These are phyloP conservation scores for Nematocida ausubeli DNA, from an alignment of 371 early-diverging fungal genomes.

Conservation along the genomic window DNA sequence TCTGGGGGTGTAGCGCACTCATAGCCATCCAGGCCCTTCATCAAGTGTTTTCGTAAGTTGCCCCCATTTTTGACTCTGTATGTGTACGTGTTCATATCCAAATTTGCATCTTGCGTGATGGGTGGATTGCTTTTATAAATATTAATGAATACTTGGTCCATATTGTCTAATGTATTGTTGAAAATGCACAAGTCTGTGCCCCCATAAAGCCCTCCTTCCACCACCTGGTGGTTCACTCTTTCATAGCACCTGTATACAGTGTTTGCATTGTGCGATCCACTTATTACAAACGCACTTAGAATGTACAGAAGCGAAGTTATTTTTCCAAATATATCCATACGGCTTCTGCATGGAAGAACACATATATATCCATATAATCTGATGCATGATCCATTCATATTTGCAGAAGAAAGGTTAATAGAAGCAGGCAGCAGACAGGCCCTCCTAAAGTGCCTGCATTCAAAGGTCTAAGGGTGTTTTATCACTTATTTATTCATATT, in stretches of 20 bases:
- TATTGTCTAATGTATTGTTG: neutral
- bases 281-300: neutral
- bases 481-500: constrained; percentile 27
- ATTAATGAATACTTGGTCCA: neutral
- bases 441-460: too few relatives aligned
- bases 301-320: neutral
- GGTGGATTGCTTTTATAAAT: neutral
- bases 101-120: too few relatives aligned
- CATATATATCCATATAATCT: too few relatives aligned
- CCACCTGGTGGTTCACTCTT: neutral
- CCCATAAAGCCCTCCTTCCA: neutral
- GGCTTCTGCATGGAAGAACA: too few relatives aligned
- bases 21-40: too few relatives aligned
- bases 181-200: neutral
- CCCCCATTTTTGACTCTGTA: neutral
- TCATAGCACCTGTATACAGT: neutral
- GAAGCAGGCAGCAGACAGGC: too few relatives aligned
- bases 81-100: too few relatives aligned
- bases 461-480: too few relatives aligned
- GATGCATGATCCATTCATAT: too few relatives aligned
- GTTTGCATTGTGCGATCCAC: neutral
- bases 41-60: neutral
- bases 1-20: too few relatives aligned
- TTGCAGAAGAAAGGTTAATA: too few relatives aligned
- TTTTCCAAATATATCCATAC: neutral